These are phyloP conservation scores for Kodamaea jinghongensis DNA, from an alignment of 805 yeast genomes.

Conservation along the genomic window DNA sequence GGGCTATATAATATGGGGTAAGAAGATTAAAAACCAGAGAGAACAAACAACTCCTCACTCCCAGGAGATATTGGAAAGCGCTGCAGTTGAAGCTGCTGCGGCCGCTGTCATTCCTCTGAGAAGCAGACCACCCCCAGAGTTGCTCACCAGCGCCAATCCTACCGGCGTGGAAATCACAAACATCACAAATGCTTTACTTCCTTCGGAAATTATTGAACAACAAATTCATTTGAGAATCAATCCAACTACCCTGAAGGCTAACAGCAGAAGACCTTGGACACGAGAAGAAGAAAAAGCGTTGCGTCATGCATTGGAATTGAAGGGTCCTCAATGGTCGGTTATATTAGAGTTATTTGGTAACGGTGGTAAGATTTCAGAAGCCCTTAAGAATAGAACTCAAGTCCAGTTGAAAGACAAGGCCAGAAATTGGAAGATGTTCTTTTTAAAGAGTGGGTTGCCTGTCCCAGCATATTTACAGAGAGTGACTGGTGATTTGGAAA, in stretches of 20 bases:
- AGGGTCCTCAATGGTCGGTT: constrained; percentile 94
- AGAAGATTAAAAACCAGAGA: constrained; percentile 30
- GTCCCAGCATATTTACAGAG: constrained; percentile 77
- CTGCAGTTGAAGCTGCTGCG: not conserved
- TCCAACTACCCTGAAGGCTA: constrained; percentile 27
- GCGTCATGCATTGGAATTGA: constrained; percentile 70
- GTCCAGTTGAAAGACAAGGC: constrained; percentile 96
- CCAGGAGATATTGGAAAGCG: constrained; percentile 16
- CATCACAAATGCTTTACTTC: constrained; percentile 33
- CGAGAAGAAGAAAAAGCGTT: constrained; percentile 84
- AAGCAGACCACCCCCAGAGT: constrained; percentile 8
- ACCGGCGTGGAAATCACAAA: constrained; percentile 22
- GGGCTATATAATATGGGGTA: constrained; percentile 72
- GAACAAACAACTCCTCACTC: constrained; percentile 18
- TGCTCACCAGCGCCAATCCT: constrained; percentile 3
- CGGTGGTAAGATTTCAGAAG: constrained; percentile 84
- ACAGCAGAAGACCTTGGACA: constrained; percentile 73
- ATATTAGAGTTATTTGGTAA: constrained; percentile 90
- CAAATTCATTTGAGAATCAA: constrained; percentile 40
- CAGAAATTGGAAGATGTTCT: constrained; percentile 89
- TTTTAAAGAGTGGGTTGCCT: constrained; percentile 68
- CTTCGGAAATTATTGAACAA: constrained; percentile 44
- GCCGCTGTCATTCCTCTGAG: not conserved
- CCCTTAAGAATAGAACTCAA: constrained; percentile 81
- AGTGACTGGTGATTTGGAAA: constrained; percentile 83